A percentile compares a stretch with the other conserved stretches of the same genome.
Conservation (phyloP, 139 green algal genomes). For the Edaphochlamys debaryana region DNA sequence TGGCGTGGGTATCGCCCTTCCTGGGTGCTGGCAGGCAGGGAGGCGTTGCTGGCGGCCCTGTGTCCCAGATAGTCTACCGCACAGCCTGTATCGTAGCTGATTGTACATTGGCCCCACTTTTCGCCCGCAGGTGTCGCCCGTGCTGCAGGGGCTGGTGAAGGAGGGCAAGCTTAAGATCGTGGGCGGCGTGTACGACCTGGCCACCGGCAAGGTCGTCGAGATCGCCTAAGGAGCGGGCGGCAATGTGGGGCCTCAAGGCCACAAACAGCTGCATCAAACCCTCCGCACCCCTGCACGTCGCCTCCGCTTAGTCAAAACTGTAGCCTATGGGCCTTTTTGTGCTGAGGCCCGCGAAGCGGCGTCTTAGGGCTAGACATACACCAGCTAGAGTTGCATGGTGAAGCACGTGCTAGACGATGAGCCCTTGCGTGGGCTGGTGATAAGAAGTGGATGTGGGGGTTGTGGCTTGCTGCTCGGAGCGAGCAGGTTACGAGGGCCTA, state of each 20-base stretch:
- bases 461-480: no score
- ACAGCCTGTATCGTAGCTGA: neutral
- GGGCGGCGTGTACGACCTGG: slow-evolving; percentile 1
- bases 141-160: slow-evolving; percentile 5
- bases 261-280: neutral
- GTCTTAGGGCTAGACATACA: neutral
- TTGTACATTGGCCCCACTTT: neutral
- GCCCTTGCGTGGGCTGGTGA: no score
- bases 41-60: neutral
- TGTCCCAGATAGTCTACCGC: neutral
- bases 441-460: no score
- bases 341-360: neutral
- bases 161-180: slow-evolving; percentile 7
- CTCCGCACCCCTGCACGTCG: neutral
- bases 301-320: neutral
- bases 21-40: neutral
- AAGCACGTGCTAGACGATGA: no score
- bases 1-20: neutral
- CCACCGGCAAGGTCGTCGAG: neutral
- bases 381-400: slow-evolving; percentile 9
- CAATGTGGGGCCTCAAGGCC: neutral
- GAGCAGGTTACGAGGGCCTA: no score
- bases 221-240: neutral
- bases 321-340: neutral
- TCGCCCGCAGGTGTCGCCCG: neutral